Base-by-base conservation (phyloP, 768 basidiomycete genomes). In the Agaricus subrufescens region DNA sequence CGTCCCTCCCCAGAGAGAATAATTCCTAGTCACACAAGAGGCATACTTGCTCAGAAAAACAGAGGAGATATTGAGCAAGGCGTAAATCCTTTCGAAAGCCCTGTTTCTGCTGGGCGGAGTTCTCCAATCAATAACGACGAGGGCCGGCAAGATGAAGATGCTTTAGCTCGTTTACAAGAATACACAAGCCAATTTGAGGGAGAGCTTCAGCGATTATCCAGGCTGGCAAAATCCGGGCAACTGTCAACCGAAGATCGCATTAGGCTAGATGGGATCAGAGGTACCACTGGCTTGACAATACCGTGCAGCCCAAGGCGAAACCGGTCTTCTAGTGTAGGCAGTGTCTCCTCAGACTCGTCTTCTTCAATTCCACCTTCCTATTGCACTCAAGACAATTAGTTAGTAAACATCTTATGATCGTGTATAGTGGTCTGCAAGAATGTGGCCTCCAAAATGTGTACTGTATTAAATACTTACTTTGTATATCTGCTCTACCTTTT, bases 251-350 rank as follows among this genome's bases (percentile, higher is more conserved):
- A 29, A 4, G 46, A 55, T 7, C 40, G 27, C 8, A 27, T 26
- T 23, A 46, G 46, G 39, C 25, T 55, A 19, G 54, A 55, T 0
- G 54, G 48, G 39, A 55, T 55, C 14, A 31, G 39, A 23, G 37
- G 30, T 19, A 55, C 47, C n/a, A 37, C 46, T n/a, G 46, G 53
- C 5, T 30, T 54, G 46, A 54, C 53, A 4, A 42, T 46, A 9
- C 30, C 44, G 14, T 46, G 14, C n/a, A 14, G 46, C 23, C 23
- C 2, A 15, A 46, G 43, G 25, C 44, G 37, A 14, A 31, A 44
- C 10, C 44, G 5, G 3, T 6, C 37, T 15, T 46, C 44, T 11
- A 15, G 12, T 31, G 4, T 10, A 31, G 10, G 31, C 5, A 31
- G 31, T 10, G 10, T 10, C 31, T 31, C 31, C 4, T 31, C 10